These are phyloP conservation scores for Boletus rubroflammeus DNA, from an alignment of 768 basidiomycete genomes.

Conservation along the genomic window DNA sequence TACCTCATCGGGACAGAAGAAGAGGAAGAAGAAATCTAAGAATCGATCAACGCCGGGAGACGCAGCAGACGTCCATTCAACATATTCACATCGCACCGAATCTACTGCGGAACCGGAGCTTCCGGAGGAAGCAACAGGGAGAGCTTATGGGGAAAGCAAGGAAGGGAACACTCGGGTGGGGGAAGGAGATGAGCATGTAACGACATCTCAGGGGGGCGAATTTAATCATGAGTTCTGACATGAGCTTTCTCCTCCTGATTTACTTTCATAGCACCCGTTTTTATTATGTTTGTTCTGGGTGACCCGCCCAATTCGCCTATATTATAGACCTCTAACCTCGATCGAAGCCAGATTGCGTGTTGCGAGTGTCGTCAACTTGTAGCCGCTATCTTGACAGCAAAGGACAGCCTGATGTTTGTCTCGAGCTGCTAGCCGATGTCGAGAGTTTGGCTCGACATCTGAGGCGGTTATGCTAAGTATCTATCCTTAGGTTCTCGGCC, in stretches of 20 bases:
- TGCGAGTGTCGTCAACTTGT: neutral
- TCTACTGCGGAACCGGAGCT: conserved; percentile 43
- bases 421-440: neutral
- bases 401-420: neutral
- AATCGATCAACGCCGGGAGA: conserved; percentile 43
- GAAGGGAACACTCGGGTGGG: conserved; percentile 6
- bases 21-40: conserved; percentile 63
- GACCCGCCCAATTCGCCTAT: neutral
- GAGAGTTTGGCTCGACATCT: neutral
- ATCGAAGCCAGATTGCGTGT: neutral
- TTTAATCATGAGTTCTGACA: conserved; percentile 65
- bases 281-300: neutral
- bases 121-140: conserved; percentile 73
- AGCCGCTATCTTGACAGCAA: too few relatives aligned
- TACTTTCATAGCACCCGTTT: conserved; percentile 10
- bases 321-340: conserved; percentile 3
- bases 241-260: neutral
- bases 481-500: too few relatives aligned
- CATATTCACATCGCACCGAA: conserved; percentile 32
- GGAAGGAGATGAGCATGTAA: conserved; percentile 15
- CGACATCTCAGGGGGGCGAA: conserved; percentile 41
- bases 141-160: conserved; percentile 47
- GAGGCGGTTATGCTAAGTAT: too few relatives aligned
- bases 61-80: conserved; percentile 25
- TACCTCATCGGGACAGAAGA: conserved; percentile 43